Evolutionary conservation across 176 grass and related monocot genomes (phyloP), one percentile per base, ranked within the genome.

Genomic region (Dendrocalamus sinicus): DNA sequence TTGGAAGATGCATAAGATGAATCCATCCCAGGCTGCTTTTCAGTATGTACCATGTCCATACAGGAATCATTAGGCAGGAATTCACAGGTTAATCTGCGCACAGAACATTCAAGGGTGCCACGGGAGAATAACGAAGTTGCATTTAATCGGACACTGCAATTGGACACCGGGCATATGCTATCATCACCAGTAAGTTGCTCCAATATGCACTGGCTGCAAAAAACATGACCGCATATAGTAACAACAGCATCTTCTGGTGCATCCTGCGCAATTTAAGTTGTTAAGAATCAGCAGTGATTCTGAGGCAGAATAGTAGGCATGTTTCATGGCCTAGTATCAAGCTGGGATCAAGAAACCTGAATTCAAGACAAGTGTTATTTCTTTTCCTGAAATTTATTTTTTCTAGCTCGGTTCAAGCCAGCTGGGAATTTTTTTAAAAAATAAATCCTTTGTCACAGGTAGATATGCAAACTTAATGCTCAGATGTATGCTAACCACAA

Each of bases 181-280:
- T 99, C 96, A 68, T 93, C 94, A 32, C 96, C 94, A 65, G 89
- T 99, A 77, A 99, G 88, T 77, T 89, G 94, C 75, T 96, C 96
- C 39, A 85, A 89, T 79, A 99, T 91, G 83, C 96, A 99, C 43
- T 99, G 97, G 72, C 94, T 92, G 90, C 97, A 99, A 55, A 99
- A 99, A 75, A 96, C 97, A 88, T 99, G 97, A 26, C 90, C 87
- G 19, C 97, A 99, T 51, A 83, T 61, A 32, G 97, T 94, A 86
- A 99, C 92, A 65, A 96, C 92, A 75, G 97, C 90, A 89, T 99
- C 97, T 86, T 99, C 97, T 59, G 97, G 97, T 11, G 97, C 92
- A 65, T 99, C 97, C 97, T 99, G 80, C 78, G 50, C 28, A 87
- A 57, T 81, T 59, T 62, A 81, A 68, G 35, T 26, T 4, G 67